These are phyloP conservation scores for Debaryomycetaceae sp. DNA, from an alignment of 1,139 yeast species.

Conservation along the genomic window DNA sequence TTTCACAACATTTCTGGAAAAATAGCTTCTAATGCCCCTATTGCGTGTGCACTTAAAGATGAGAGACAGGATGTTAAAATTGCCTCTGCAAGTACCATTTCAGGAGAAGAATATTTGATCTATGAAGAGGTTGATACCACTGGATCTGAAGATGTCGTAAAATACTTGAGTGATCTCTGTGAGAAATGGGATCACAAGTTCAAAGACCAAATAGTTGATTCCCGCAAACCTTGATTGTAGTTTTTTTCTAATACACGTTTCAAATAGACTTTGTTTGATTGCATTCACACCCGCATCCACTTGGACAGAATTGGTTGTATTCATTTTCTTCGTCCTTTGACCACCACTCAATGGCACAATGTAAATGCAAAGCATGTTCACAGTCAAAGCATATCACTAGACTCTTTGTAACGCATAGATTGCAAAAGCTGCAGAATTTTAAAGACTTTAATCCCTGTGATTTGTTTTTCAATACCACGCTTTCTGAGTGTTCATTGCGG, in stretches of 20 bases:
- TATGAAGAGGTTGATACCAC: conserved; percentile 55
- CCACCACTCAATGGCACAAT: conserved; percentile 88
- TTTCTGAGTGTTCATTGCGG: conserved; percentile 7
- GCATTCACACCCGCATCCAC: conserved; percentile 89
- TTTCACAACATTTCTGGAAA: conserved; percentile 89
- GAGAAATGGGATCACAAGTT: conserved; percentile 55
- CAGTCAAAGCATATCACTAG: conserved; percentile 70
- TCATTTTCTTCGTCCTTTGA: conserved; percentile 22
- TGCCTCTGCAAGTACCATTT: conserved; percentile 67
- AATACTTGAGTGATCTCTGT: conserved; percentile 48
- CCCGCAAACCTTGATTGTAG: conserved; percentile 28
- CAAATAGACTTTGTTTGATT: conserved; percentile 3
- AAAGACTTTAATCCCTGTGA: conserved; percentile 10
- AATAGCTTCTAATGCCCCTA: conserved; percentile 84
- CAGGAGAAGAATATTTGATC: conserved; percentile 63
- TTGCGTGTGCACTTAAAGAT: conserved; percentile 29
- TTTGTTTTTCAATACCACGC: background rate
- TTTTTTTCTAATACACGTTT: conserved; percentile 1
- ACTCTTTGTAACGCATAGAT: conserved; percentile 55
- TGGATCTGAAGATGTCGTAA: conserved; percentile 61
- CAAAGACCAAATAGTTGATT: conserved; percentile 65
- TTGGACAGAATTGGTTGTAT: conserved; percentile 61
- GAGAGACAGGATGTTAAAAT: conserved; percentile 56
- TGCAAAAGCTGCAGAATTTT: conserved; percentile 64
- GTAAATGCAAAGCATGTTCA: conserved; percentile 74